Percentiles rank a stretch among this genome's conserved stretches.
phyloP scores from a whole-genome alignment of 345 rosid genomes.

The Citrus trifoliata region DNA sequence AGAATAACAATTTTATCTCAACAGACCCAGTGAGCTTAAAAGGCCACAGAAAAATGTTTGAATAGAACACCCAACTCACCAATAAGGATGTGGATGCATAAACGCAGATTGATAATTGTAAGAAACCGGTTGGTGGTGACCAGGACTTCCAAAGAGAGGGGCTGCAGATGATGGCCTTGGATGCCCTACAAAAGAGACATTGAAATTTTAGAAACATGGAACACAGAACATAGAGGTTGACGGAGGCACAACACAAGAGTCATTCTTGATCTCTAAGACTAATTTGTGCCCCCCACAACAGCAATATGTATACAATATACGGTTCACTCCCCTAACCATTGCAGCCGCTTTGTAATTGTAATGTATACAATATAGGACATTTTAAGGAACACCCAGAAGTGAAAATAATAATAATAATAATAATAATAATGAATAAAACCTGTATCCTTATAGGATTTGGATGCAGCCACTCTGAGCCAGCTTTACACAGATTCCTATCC shows the following conservation, averaged over 20 bases:
- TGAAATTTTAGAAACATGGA: neutral
- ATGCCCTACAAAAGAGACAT: constrained; percentile 10
- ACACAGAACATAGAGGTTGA: neutral
- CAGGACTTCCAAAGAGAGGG: constrained; percentile 9
- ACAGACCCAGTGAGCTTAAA: neutral
- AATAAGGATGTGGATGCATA: constrained; percentile 24
- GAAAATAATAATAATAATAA: neutral
- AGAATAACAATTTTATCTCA: neutral
- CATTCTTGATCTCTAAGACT: neutral
- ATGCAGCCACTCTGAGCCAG: neutral
- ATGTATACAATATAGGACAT: neutral
- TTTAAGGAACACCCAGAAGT: neutral
- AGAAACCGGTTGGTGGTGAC: constrained; percentile 19
- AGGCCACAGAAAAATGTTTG: neutral
- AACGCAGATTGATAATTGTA: constrained; percentile 27
- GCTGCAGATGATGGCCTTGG: constrained; percentile 20
- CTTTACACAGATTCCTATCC: neutral
- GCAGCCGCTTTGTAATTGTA: neutral
- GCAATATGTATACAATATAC: too few species aligned
- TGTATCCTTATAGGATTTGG: neutral
- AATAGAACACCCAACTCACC: constrained; percentile 18
- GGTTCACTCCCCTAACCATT: neutral
- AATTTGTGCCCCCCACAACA: too few species aligned
- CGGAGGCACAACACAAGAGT: neutral
- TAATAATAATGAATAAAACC: too few species aligned